phyloP scores from a whole-genome alignment of 1,139 yeast genomes.

The Blastobotrys proliferans region DNA sequence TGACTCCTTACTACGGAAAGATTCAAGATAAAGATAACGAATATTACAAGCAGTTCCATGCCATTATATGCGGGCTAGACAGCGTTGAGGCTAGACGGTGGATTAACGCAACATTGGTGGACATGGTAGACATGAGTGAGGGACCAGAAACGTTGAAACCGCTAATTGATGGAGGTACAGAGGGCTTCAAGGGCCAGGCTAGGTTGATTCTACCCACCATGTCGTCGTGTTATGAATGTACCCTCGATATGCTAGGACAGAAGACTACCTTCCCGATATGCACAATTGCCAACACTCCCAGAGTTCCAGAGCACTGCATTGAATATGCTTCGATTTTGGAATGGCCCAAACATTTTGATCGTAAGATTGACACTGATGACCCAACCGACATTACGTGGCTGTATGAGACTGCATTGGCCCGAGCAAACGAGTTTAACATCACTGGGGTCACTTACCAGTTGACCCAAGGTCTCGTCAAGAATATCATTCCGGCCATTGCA shows the following conservation, averaged over 20 bases:
- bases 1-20: slow-evolving; percentile 58
- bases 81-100: slow-evolving; percentile 88
- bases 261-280: slow-evolving; percentile 82
- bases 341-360: slow-evolving; percentile 55
- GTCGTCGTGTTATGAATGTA: slow-evolving; percentile 90
- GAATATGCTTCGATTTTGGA: slow-evolving; percentile 83
- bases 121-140: slow-evolving; percentile 51
- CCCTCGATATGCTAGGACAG: slow-evolving; percentile 69
- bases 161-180: slow-evolving; percentile 92
- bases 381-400: slow-evolving; percentile 68
- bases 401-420: slow-evolving; percentile 47
- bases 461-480: slow-evolving; percentile 85
- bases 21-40: slow-evolving; percentile 67
- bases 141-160: slow-evolving; percentile 64
- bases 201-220: slow-evolving; percentile 82
- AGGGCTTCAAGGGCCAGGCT: slow-evolving; percentile 90
- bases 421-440: slow-evolving; percentile 67
- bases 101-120: slow-evolving; percentile 74
- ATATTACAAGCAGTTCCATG: slow-evolving; percentile 65
- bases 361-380: slow-evolving; percentile 62
- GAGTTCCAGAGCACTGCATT: slow-evolving; percentile 90
- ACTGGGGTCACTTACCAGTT: slow-evolving; percentile 64
- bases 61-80: slow-evolving; percentile 85
- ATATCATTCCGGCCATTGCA: slow-evolving; percentile 91
- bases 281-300: slow-evolving; percentile 90